A percentile compares a stretch with the other conserved stretches of the same genome.
Evolutionary conservation across 345 rosid genomes (phyloP).

Genomic region (Populus nigra): DNA sequence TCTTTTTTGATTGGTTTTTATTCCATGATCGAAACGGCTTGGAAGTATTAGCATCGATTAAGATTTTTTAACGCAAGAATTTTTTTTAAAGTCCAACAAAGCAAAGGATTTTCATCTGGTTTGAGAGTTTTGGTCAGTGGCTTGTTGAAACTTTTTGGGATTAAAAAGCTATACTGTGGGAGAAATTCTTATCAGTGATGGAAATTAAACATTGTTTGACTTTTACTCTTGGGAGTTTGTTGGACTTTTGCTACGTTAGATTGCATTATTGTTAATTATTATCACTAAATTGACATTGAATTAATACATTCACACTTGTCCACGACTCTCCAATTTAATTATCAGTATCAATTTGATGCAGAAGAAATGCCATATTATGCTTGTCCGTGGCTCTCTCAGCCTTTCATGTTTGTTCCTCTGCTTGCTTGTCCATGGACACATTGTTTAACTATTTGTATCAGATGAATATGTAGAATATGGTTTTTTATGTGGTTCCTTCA

Average conservation of each 20-base stretch:
- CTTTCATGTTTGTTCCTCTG: neutral
- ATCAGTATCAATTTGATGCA: neutral
- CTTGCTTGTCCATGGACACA: neutral
- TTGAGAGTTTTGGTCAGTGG: neutral
- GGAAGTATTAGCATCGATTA: neutral
- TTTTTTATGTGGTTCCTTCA: neutral
- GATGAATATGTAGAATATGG: neutral
- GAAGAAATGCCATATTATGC: neutral
- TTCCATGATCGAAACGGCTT: neutral
- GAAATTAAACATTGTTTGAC: neutral
- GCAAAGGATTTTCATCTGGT: neutral
- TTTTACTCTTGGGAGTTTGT: constrained; percentile 8
- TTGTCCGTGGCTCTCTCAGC: neutral
- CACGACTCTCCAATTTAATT: neutral
- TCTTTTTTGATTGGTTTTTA: no score
- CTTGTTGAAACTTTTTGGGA: neutral
- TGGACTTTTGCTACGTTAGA: neutral
- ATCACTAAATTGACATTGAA: neutral
- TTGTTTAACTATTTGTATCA: neutral
- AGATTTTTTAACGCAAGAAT: neutral
- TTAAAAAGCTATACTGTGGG: neutral
- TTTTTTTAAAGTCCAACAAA: no score
- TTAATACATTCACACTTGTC: neutral
- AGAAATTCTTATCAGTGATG: neutral
- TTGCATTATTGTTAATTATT: neutral